A percentile compares a stretch with the other conserved stretches of the same genome.
Conservation (phyloP, 163 green algal species). For the Chlamydomonas reinhardtii region DNA sequence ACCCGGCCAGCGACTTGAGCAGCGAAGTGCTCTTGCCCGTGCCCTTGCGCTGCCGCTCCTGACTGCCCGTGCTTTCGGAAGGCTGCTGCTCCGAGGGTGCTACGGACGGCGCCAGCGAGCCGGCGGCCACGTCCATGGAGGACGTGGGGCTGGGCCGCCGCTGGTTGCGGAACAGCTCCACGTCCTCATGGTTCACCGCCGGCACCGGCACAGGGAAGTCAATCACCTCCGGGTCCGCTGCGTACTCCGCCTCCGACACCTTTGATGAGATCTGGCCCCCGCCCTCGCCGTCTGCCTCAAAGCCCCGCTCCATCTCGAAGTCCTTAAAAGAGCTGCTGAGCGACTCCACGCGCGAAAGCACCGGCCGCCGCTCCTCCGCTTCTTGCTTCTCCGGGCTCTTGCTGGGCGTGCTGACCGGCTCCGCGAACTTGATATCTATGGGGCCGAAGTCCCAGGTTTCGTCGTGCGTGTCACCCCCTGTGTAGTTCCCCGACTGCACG, state of each 20-base stretch:
- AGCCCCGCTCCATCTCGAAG: slow-evolving; percentile 61
- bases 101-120: slow-evolving; percentile 36
- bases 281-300: slow-evolving; percentile 19
- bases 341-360: slow-evolving; percentile 70
- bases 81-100: slow-evolving; percentile 10
- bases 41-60: slow-evolving; percentile 24
- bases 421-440: slow-evolving; percentile 69
- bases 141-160: slow-evolving; percentile 49
- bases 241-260: slow-evolving; percentile 51
- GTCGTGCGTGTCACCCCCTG: slow-evolving; percentile 42
- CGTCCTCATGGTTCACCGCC: slow-evolving; percentile 37
- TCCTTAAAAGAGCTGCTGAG: slow-evolving; percentile 74
- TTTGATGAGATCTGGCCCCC: slow-evolving; percentile 32
- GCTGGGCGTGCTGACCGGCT: slow-evolving; percentile 68
- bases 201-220: slow-evolving; percentile 43
- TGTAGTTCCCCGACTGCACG: slow-evolving; percentile 35
- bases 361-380: slow-evolving; percentile 46
- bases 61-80: neutral
- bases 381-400: slow-evolving; percentile 51
- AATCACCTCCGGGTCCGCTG: slow-evolving; percentile 39
- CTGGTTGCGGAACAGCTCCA: slow-evolving; percentile 37
- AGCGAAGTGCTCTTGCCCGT: neutral
- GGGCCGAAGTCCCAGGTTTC: slow-evolving; percentile 68
- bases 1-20: slow-evolving; percentile 31
- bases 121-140: slow-evolving; percentile 52